phyloP scores from a whole-genome alignment of 2,329 filamentous ascomycete species.

The Fusarium tricinctum region DNA sequence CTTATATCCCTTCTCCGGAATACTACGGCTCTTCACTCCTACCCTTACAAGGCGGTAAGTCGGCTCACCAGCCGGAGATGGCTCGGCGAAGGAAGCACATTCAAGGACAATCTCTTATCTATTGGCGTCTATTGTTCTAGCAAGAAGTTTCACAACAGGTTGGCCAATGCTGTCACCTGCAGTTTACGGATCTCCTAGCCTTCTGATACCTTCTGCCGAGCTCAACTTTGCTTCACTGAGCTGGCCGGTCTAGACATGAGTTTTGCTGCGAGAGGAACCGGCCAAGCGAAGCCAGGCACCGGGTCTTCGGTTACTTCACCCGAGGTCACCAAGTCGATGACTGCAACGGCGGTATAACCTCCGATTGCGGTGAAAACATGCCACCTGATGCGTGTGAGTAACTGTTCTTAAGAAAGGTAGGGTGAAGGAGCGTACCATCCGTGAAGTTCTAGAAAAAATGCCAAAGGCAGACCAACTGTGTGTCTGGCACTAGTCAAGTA shows the following conservation, averaged over 20 bases:
- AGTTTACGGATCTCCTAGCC: too few species aligned
- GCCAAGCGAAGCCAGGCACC: slow-evolving; percentile 54
- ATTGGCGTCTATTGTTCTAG: too few species aligned
- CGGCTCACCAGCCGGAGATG: too few species aligned
- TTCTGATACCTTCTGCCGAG: not conserved
- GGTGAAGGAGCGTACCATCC: slow-evolving; percentile 54
- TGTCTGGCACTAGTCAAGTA: slow-evolving; percentile 49
- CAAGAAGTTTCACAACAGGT: too few species aligned
- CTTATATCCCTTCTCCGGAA: too few species aligned
- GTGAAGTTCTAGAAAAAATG: slow-evolving; percentile 58
- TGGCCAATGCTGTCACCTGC: too few species aligned
- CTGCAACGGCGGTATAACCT: slow-evolving; percentile 56
- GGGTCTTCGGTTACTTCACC: slow-evolving; percentile 52
- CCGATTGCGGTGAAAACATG: slow-evolving; percentile 59
- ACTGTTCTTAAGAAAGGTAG: not conserved
- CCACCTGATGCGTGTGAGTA: slow-evolving; percentile 52
- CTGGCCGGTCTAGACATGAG: slow-evolving; percentile 11
- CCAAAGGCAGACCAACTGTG: slow-evolving; percentile 53
- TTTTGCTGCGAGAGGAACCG: slow-evolving; percentile 46
- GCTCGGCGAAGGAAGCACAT: too few species aligned
- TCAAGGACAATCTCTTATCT: too few species aligned
- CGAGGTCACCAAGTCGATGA: slow-evolving; percentile 56
- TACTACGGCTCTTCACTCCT: too few species aligned
- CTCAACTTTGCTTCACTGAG: not conserved
- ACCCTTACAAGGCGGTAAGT: too few species aligned